Base-by-base conservation (phyloP, 208 protist species). In the Balamuthia mandrillaris region DNA sequence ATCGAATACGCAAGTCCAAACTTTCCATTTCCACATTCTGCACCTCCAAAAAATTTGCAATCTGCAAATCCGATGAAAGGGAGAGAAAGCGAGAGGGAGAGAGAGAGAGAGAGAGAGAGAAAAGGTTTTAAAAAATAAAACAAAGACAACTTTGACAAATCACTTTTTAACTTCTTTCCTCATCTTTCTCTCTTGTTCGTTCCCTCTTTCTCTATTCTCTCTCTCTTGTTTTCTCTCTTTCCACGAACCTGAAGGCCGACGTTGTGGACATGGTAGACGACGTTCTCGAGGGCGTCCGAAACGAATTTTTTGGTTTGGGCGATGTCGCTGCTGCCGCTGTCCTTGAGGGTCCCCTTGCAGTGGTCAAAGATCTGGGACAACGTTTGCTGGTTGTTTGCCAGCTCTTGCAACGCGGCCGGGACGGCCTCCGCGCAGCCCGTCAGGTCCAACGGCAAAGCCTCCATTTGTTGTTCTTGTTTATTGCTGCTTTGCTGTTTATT, bases 251-350 rank as follows among this genome's bases (percentile, higher is more conserved):
- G 74, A 42, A 82, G 54, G 5, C 74, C 74, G n/a, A 82, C 74
- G 51, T 65, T 82, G 54, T 82, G 74, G 44, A 82, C 74, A 82
- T 82, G 74, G 29, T 82, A 82, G 29, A 82, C 74, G 29, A 82
- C 74, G 39, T 82, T 82, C 45, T 82, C 51, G 39, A 82, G 74
- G 12, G 74, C 74, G 47, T 82, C 74, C n/a, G n/a, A n/a, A n/a
- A n/a, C n/a, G n/a, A n/a, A n/a, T n/a, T n/a, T n/a, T n/a, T n/a
- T n/a, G n/a, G n/a, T n/a, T n/a, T n/a, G n/a, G n/a, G n/a, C n/a
- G n/a, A n/a, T n/a, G n/a, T n/a, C n/a, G n/a, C n/a, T n/a, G n/a
- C n/a, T n/a, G n/a, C n/a, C n/a, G n/a, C n/a, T n/a, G n/a, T n/a
- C n/a, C n/a, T n/a, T n/a, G n/a, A n/a, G n/a, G n/a, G n/a, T n/a